A percentile compares a stretch with the other conserved stretches of the same genome.
These are phyloP conservation scores for Rhododendron simsii DNA, from an alignment of 148 eudicot species.

Conservation along the genomic window DNA sequence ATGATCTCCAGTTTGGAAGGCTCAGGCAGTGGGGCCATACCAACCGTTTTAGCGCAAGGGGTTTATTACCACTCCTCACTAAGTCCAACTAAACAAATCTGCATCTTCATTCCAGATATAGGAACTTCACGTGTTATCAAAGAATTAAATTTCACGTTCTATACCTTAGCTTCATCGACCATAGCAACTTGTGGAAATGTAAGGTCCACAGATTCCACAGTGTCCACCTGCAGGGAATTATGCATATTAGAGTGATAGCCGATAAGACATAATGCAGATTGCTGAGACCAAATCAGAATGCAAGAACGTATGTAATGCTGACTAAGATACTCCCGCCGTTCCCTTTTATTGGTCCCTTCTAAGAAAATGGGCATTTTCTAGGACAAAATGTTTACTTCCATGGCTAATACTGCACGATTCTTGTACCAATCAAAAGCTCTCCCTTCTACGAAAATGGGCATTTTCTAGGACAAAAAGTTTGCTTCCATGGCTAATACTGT, in stretches of 20 bases:
- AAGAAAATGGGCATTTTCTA: not conserved
- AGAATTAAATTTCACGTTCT: not conserved
- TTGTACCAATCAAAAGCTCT: not conserved
- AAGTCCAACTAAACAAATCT: not conserved
- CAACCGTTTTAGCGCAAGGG: not conserved
- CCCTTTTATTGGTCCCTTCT: not conserved
- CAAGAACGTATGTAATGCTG: not conserved
- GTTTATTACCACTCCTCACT: not conserved
- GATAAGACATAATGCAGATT: not conserved
- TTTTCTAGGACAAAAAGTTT: no score
- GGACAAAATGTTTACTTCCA: not conserved
- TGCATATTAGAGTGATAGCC: not conserved
- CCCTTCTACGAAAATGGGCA: no score
- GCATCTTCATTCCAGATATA: not conserved
- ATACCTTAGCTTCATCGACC: conserved; percentile 39
- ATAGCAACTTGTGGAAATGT: conserved; percentile 31
- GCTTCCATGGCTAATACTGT: no score
- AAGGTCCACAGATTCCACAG: conserved; percentile 19
- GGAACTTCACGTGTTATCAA: not conserved
- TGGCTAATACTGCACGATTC: not conserved
- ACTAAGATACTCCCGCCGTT: not conserved
- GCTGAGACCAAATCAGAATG: not conserved
- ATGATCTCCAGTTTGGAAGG: not conserved
- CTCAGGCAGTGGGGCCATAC: not conserved
- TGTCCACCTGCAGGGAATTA: conserved; percentile 44